Percentiles rank a stretch among this genome's conserved stretches.
Conservation (phyloP, 208 protist species). For the Leishmania mexicana region DNA sequence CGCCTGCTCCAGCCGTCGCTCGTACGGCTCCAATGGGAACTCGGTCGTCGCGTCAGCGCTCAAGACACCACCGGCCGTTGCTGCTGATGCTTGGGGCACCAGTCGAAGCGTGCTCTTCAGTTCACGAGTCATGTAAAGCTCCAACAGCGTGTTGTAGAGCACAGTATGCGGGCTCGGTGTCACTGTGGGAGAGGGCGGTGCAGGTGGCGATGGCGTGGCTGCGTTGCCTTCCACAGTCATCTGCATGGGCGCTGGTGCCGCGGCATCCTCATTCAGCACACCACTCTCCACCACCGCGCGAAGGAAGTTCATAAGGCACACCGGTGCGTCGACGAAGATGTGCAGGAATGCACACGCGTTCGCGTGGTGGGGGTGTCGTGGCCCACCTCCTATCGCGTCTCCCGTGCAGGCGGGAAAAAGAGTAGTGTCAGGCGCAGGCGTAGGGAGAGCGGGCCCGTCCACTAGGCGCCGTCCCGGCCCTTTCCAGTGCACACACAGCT, state of each 20-base stretch:
- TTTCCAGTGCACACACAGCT: constrained; percentile 78
- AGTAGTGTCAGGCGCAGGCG: not conserved
- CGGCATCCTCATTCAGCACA: constrained; percentile 36
- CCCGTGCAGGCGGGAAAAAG: not conserved
- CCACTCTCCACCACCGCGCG: constrained; percentile 81
- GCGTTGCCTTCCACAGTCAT: not conserved
- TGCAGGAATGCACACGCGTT: constrained; percentile 80
- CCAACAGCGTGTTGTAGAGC: constrained; percentile 95
- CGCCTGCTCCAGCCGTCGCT: constrained; percentile 55
- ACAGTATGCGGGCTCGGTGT: constrained; percentile 4
- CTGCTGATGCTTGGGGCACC: constrained; percentile 7
- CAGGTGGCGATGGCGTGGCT: not conserved
- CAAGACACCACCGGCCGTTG: not conserved
- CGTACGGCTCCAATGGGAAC: constrained; percentile 54
- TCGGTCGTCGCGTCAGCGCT: constrained; percentile 5
- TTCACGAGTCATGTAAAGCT: constrained; percentile 93
- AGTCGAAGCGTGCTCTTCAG: constrained; percentile 24
- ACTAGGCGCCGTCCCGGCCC: constrained; percentile 42
- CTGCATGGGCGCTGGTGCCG: not conserved
- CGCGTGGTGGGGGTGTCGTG: constrained; percentile 59
- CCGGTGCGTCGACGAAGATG: constrained; percentile 88
- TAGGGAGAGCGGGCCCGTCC: not conserved
- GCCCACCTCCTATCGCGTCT: not conserved
- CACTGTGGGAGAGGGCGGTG: constrained; percentile 15
- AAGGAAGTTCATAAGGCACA: constrained; percentile 92